Base-by-base conservation (phyloP, 805 yeast species). In the Tetrapisispora fleetii region DNA sequence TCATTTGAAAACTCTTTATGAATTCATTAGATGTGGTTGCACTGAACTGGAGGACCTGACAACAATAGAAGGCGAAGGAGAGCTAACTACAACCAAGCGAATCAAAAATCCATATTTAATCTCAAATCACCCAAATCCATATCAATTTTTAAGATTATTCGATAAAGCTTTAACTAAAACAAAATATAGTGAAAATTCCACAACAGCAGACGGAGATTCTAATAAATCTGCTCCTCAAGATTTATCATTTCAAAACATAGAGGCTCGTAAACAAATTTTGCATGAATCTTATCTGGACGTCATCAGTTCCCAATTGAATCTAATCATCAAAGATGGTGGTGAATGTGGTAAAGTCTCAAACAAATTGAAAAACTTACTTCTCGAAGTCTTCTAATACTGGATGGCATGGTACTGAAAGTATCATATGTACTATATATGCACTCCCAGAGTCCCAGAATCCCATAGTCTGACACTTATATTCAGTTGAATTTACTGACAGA, bases 311-410 rank as follows among this genome's bases (percentile, higher is more conserved):
- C 83, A 85, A 36, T 68, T 83, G 21, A 68, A 65, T 1, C 69
- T 69, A 37, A 57, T 78, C 32, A 63, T 79, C 10, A 79, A 78
- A 56, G 93, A 85, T 54, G 95, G 88, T 13, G 90, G 90, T 1
- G 86, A 81, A 43, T 67, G 75, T 18, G 89, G 89, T 2, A 74
- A 80, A 52, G 74, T 62, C 14, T 73, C 77, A 8, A 69, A 67
- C 48, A 58, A 52, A 27, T 44, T 63, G 39, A 54, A 53, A n/a
- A 56, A 53, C 36, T 45, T 60, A n/a, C 41, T 60, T 2, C 17
- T 24, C 22, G 48, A 45, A 22, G 30, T 45, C 11, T 45, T 37
- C 22, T 45, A 30, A 45, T 24, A 24, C 4, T 8, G 8, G 8
- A 8, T 24, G 4, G n/a, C n/a, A n/a, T n/a, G n/a, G n/a, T n/a